phyloP scores from a whole-genome alignment of 2,329 filamentous ascomycete species.

The Stachybotrys chartarum region DNA sequence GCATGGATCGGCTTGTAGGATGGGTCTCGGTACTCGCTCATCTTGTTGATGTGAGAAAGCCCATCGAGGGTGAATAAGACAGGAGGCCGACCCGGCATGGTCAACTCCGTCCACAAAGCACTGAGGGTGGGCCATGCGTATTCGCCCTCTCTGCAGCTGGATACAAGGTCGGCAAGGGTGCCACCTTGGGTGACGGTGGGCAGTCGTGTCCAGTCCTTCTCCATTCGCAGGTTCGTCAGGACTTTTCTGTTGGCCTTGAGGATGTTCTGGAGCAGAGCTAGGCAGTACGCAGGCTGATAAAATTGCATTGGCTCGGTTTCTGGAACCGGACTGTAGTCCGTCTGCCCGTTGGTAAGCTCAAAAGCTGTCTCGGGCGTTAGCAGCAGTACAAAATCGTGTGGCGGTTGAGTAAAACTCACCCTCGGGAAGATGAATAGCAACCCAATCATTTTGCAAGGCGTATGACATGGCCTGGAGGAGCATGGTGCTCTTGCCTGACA shows the following conservation, averaged over 20 bases:
- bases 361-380: conserved; percentile 41
- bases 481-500: conserved; percentile 81
- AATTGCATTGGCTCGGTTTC: conserved; percentile 55
- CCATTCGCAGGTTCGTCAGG: conserved; percentile 44
- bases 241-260: conserved; percentile 63
- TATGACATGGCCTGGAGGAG: conserved; percentile 77
- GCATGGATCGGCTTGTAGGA: conserved; percentile 72
- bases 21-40: conserved; percentile 67
- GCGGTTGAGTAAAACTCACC: conserved; percentile 43
- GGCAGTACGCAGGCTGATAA: conserved; percentile 70
- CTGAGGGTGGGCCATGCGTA: conserved; percentile 74
- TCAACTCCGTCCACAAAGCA: conserved; percentile 75
- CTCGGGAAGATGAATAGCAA: conserved; percentile 85
- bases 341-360: conserved; percentile 73
- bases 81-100: conserved; percentile 40
- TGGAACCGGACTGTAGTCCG: conserved; percentile 68
- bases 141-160: conserved; percentile 67
- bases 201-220: conserved; percentile 35
- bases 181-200: conserved; percentile 43
- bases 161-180: conserved; percentile 61
- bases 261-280: conserved; percentile 67
- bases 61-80: conserved; percentile 75
- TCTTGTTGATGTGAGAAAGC: conserved; percentile 72
- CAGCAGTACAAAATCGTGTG: conserved; percentile 1
- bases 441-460: conserved; percentile 76